Evolutionary conservation across 805 yeast species (phyloP).

Genomic region (Limtongia smithiae): DNA sequence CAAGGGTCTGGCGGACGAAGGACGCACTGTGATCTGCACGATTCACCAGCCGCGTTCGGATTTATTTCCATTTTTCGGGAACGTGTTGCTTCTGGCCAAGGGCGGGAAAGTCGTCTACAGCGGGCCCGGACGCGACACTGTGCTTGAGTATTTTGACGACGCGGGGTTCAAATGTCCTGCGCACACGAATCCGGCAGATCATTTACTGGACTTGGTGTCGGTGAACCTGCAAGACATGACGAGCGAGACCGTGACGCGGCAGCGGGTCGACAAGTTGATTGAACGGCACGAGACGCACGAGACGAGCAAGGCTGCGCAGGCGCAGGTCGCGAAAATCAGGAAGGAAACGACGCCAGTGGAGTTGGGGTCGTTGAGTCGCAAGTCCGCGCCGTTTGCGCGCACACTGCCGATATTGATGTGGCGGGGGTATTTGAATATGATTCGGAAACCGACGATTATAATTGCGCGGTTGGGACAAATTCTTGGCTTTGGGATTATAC

Average conservation of each 20-base stretch:
- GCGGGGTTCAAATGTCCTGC: conserved; percentile 58
- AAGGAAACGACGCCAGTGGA: conserved; percentile 3
- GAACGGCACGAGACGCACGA: conserved; percentile 10
- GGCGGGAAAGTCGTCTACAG: conserved; percentile 65
- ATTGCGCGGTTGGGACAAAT: conserved; percentile 64
- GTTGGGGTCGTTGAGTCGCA: conserved; percentile 36
- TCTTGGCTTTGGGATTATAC: conserved; percentile 58
- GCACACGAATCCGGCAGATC: conserved; percentile 69
- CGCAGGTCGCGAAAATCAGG: neutral
- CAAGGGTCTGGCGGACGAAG: conserved; percentile 51
- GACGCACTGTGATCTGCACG: conserved; percentile 68
- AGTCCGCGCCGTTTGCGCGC: conserved; percentile 36
- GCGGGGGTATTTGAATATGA: conserved; percentile 45
- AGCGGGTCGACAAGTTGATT: conserved; percentile 43
- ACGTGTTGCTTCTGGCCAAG: conserved; percentile 66
- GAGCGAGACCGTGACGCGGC: conserved; percentile 43
- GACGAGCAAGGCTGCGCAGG: neutral
- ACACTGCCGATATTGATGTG: conserved; percentile 40
- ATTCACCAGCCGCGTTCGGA: conserved; percentile 81
- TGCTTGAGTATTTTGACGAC: conserved; percentile 48
- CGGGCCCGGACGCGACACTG: conserved; percentile 46
- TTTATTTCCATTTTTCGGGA: conserved; percentile 61
- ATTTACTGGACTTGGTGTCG: conserved; percentile 65
- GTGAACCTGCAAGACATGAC: conserved; percentile 46
- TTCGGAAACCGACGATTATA: conserved; percentile 54